Percentiles rank a stretch among this genome's conserved stretches.
phyloP scores from a whole-genome alignment of 371 early-diverging fungal genomes.

The Mucor velutinosus region DNA sequence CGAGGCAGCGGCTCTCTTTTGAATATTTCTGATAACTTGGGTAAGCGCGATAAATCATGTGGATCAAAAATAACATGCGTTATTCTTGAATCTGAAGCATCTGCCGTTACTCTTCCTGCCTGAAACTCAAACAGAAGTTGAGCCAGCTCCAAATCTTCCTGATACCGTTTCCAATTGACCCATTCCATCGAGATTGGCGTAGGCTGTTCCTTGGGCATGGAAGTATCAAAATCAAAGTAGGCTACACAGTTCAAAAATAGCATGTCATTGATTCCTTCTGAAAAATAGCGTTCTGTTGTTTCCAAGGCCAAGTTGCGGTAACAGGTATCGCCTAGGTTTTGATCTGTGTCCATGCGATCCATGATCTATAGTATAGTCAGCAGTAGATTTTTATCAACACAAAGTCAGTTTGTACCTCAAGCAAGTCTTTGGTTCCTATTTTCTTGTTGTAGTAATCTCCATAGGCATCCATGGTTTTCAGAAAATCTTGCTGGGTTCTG shows the following conservation, averaged over 20 bases:
- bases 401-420: slow-evolving; percentile 8
- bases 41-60: slow-evolving; percentile 17
- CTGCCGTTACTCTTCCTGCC: slow-evolving; percentile 17
- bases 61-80: slow-evolving; percentile 41
- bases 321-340: not conserved
- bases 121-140: slow-evolving; percentile 21
- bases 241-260: slow-evolving; percentile 29
- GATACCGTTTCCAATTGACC: slow-evolving; percentile 17
- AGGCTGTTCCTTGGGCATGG: not conserved
- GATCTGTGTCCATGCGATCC: not conserved
- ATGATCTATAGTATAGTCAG: not conserved
- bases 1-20: slow-evolving; percentile 16
- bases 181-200: slow-evolving; percentile 16
- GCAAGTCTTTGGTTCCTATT: not conserved
- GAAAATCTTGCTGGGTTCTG: slow-evolving; percentile 45
- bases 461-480: slow-evolving; percentile 60
- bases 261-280: slow-evolving; percentile 28
- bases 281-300: slow-evolving; percentile 33
- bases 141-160: slow-evolving; percentile 23
- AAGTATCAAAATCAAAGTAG: slow-evolving; percentile 28
- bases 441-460: slow-evolving; percentile 70
- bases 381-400: not conserved
- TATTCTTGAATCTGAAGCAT: slow-evolving; percentile 15
- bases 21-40: slow-evolving; percentile 19
- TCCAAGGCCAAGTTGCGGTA: slow-evolving; percentile 18